Evolutionary conservation across 805 yeast genomes (phyloP).

Genomic region (Komagataella pseudopastoris): DNA sequence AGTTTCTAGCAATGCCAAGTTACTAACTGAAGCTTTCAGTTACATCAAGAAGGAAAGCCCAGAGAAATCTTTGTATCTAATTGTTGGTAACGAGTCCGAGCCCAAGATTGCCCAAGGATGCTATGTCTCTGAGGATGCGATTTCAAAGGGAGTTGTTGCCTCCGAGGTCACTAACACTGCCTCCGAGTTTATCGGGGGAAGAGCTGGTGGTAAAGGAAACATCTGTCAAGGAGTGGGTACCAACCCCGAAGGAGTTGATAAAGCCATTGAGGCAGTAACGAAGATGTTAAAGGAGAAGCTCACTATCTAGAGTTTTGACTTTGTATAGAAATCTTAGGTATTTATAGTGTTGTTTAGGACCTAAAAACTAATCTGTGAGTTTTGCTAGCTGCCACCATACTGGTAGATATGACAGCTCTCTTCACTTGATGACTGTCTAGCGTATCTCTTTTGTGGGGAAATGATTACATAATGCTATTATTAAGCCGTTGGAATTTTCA

Average conservation of each 20-base stretch:
- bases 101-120: slow-evolving; percentile 93
- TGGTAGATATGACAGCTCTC: too few relatives aligned
- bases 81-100: slow-evolving; percentile 50
- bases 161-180: slow-evolving; percentile 64
- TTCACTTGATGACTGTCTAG: too few relatives aligned
- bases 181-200: slow-evolving; percentile 75
- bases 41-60: slow-evolving; percentile 65
- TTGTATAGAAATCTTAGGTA: not conserved
- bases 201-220: slow-evolving; percentile 97
- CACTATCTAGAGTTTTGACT: slow-evolving; percentile 3
- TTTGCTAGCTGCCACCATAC: not conserved
- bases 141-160: slow-evolving; percentile 60
- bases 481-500: not conserved
- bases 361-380: too few relatives aligned
- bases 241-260: slow-evolving; percentile 50
- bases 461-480: not conserved
- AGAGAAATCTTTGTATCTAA: slow-evolving; percentile 63
- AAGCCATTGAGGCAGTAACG: slow-evolving; percentile 63
- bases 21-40: slow-evolving; percentile 85
- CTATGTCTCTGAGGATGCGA: slow-evolving; percentile 62
- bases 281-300: slow-evolving; percentile 49
- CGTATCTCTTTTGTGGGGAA: not conserved
- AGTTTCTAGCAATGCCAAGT: slow-evolving; percentile 79
- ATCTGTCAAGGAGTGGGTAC: slow-evolving; percentile 96
- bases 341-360: not conserved